Evolutionary conservation across 768 basidiomycete species (phyloP).

Genomic region (Kwoniella botswanensis): DNA sequence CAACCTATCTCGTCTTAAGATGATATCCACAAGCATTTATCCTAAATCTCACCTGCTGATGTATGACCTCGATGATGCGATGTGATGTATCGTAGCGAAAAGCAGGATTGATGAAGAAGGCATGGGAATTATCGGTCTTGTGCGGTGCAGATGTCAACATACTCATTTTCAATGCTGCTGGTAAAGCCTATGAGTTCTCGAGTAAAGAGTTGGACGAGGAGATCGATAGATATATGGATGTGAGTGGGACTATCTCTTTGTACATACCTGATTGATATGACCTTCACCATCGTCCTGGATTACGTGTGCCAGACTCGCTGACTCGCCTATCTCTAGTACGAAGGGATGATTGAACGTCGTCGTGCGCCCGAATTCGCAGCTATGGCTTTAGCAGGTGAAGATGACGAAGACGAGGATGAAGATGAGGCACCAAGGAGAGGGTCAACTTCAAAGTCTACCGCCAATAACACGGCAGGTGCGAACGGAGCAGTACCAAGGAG

Average conservation of each 20-base stretch:
- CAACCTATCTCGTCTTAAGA: neutral
- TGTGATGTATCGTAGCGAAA: slow-evolving; percentile 39
- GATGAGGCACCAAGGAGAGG: slow-evolving; percentile 25
- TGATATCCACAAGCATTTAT: no score
- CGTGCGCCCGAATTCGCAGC: slow-evolving; percentile 55
- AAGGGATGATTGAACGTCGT: slow-evolving; percentile 55
- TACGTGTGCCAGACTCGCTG: neutral
- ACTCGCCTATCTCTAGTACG: slow-evolving; percentile 39
- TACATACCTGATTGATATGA: neutral
- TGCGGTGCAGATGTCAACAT: slow-evolving; percentile 57
- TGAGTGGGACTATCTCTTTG: slow-evolving; percentile 28
- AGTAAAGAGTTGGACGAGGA: slow-evolving; percentile 51
- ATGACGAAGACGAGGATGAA: slow-evolving; percentile 54
- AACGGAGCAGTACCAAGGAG: slow-evolving; percentile 27
- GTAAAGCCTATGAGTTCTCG: slow-evolving; percentile 56
- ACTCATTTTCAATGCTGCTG: slow-evolving; percentile 52
- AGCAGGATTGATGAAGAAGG: slow-evolving; percentile 58
- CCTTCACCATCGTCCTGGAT: neutral
- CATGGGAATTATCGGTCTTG: slow-evolving; percentile 57
- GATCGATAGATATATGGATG: slow-evolving; percentile 53
- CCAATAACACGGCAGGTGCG: neutral
- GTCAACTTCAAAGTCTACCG: neutral
- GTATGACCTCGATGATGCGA: neutral
- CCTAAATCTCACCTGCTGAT: neutral
- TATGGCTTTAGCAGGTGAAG: slow-evolving; percentile 50